Conservation (phyloP, 257 asterid species). For the Fraxinus excelsior region DNA sequence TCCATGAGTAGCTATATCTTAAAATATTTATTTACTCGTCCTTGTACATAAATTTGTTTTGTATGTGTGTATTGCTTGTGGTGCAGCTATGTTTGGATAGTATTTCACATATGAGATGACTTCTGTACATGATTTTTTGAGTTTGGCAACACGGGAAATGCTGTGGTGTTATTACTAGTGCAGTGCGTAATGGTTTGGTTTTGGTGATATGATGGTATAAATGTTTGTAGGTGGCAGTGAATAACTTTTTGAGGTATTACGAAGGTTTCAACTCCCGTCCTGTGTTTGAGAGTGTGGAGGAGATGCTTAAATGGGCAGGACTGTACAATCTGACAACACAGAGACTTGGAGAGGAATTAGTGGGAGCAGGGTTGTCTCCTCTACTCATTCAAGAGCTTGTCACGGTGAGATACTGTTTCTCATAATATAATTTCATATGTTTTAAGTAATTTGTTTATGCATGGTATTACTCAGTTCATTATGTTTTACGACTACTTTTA, state of each 20-base stretch:
- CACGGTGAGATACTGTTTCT: slow-evolving; percentile 56
- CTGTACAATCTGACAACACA: slow-evolving; percentile 63
- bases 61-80: neutral
- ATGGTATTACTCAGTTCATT: neutral
- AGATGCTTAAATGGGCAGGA: slow-evolving; percentile 95
- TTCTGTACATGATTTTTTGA: slow-evolving; percentile 6
- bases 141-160: no score
- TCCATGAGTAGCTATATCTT: neutral
- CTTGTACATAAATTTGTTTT: neutral
- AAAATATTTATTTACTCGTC: neutral
- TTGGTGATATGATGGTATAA: slow-evolving; percentile 25
- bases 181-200: slow-evolving; percentile 1
- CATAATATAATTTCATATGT: slow-evolving; percentile 11
- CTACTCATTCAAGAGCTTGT: slow-evolving; percentile 77
- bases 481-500: neutral
- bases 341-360: slow-evolving; percentile 60
- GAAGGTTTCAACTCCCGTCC: slow-evolving; percentile 67
- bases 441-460: slow-evolving; percentile 12
- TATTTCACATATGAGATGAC: neutral
- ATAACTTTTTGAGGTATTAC: slow-evolving; percentile 37
- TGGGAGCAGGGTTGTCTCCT: slow-evolving; percentile 57
- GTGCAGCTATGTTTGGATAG: neutral
- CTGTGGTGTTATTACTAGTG: neutral
- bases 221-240: slow-evolving; percentile 51
- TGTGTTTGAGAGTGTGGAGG: slow-evolving; percentile 67